phyloP scores from a whole-genome alignment of 805 yeast species.

The Myxozyma melibiosi region DNA sequence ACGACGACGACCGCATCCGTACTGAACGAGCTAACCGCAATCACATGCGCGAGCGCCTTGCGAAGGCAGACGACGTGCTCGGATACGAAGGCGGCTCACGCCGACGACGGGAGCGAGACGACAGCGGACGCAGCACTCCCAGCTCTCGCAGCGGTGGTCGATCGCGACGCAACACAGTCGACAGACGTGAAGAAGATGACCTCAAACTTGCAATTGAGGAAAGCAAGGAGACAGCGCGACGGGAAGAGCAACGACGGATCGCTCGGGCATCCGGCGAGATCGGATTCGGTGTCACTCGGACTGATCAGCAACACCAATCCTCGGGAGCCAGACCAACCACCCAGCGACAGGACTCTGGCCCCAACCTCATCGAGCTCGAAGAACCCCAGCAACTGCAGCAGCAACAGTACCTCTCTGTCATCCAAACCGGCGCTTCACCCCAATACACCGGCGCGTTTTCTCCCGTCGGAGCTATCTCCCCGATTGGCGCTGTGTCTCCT shows the following conservation, averaged over 20 bases:
- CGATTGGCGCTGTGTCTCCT: conserved; percentile 20
- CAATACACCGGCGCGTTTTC: conserved; percentile 14
- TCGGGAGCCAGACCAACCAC: conserved; percentile 70
- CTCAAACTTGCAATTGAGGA: conserved; percentile 78
- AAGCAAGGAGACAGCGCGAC: conserved; percentile 80
- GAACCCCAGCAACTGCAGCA: conserved; percentile 57
- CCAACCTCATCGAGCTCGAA: conserved; percentile 44
- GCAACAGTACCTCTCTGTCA: conserved; percentile 20
- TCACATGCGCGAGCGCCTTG: conserved; percentile 31
- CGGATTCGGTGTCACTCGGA: too few relatives aligned
- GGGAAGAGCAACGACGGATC: conserved; percentile 58
- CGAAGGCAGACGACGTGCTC: conserved; percentile 19
- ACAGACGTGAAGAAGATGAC: conserved; percentile 53
- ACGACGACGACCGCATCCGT: conserved; percentile 77
- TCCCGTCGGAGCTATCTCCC: conserved; percentile 12
- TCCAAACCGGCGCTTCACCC: conserved; percentile 19
- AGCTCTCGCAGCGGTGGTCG: conserved; percentile 6
- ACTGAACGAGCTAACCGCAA: conserved; percentile 60
- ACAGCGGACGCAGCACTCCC: conserved; percentile 1
- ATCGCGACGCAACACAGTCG: conserved; percentile 16
- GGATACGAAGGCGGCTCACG: background rate
- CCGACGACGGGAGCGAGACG: conserved; percentile 9
- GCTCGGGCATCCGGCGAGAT: conserved; percentile 35
- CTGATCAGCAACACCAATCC: conserved; percentile 45
- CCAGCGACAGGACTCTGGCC: conserved; percentile 53